These are phyloP conservation scores for Hibiscus tridactylites DNA, from an alignment of 345 rosid species.

Conservation along the genomic window DNA sequence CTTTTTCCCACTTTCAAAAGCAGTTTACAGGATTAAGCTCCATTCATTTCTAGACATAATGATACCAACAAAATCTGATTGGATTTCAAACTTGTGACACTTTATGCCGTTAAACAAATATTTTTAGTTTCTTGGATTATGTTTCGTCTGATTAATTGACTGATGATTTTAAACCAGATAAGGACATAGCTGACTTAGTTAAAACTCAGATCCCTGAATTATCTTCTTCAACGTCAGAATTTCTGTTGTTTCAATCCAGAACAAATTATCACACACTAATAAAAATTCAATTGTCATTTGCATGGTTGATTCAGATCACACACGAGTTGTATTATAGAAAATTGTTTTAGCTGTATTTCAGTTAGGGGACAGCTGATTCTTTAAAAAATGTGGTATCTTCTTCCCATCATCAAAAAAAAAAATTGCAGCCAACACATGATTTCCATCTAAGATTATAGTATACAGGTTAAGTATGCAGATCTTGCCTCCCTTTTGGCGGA, in stretches of 20 bases:
- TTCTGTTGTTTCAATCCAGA: constrained; percentile 10
- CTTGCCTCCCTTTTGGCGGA: too few relatives aligned
- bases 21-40: too few relatives aligned
- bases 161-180: not conserved
- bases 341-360: not conserved
- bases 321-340: not conserved
- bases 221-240: constrained; percentile 11
- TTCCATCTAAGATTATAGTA: not conserved
- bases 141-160: too few relatives aligned
- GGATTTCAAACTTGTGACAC: too few relatives aligned
- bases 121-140: too few relatives aligned
- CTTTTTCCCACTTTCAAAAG: too few relatives aligned
- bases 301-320: not conserved
- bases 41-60: too few relatives aligned
- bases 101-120: too few relatives aligned
- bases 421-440: not conserved
- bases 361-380: not conserved
- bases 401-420: not conserved
- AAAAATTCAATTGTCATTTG: not conserved
- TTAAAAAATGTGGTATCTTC: not conserved
- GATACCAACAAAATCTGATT: not conserved
- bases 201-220: not conserved
- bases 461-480: not conserved
- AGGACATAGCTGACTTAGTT: not conserved
- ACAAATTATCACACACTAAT: not conserved